Evolutionary conservation across 345 rosid genomes (phyloP).

Genomic region (Limnanthes douglasii): DNA sequence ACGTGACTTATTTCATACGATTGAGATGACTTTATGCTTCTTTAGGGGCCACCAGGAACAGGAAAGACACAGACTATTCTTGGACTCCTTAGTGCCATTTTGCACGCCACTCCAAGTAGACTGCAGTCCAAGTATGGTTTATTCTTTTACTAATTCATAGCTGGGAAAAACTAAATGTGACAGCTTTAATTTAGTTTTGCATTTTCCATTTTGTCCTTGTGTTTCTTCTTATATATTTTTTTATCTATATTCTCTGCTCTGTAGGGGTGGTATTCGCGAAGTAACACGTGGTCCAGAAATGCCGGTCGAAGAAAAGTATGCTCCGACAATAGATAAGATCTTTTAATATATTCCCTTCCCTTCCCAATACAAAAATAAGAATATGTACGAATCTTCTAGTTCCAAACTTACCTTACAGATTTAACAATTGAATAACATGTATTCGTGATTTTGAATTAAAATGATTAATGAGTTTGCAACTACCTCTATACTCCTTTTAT

Average conservation of each 20-base stretch:
- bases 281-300: constrained; percentile 36
- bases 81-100: constrained; percentile 82
- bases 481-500: too few relatives aligned
- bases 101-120: constrained; percentile 91
- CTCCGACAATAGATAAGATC: constrained; percentile 3
- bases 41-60: constrained; percentile 98
- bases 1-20: too few relatives aligned
- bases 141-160: constrained; percentile 1
- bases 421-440: not conserved
- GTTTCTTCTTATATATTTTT: constrained; percentile 1
- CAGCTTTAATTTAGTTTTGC: not conserved
- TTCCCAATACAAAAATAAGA: too few relatives aligned
- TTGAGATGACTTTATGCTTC: constrained; percentile 8
- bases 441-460: not conserved
- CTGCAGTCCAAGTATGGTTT: constrained; percentile 42
- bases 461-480: too few relatives aligned
- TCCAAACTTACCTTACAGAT: not conserved
- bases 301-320: constrained; percentile 71
- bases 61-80: constrained; percentile 98
- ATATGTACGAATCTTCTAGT: too few relatives aligned
- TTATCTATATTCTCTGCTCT: constrained; percentile 3
- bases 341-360: not conserved
- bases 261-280: constrained; percentile 34
- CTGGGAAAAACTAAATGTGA: constrained; percentile 1
- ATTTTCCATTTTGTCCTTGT: not conserved